Percentiles rank a stretch among this genome's conserved stretches.
Evolutionary conservation across 75 land plant species (phyloP).

Genomic region (Adiantum capillusveneris): DNA sequence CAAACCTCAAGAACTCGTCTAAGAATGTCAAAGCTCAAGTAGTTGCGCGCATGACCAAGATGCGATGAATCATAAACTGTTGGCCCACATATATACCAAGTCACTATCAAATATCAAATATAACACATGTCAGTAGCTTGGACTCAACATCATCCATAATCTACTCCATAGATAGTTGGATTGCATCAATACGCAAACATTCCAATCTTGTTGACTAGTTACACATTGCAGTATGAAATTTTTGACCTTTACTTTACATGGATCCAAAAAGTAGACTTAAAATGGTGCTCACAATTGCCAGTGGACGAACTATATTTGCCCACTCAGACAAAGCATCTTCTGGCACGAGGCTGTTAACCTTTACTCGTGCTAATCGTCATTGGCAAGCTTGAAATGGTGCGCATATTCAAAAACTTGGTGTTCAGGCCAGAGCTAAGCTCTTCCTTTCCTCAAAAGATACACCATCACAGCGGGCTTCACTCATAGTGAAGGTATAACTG

Average conservation of each 20-base stretch:
- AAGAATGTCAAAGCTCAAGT: slow-evolving; percentile 41
- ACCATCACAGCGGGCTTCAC: not conserved
- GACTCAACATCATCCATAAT: no score
- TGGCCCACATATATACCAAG: slow-evolving; percentile 49
- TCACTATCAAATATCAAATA: slow-evolving; percentile 31
- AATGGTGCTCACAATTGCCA: no score
- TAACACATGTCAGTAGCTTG: no score
- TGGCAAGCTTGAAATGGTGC: not conserved
- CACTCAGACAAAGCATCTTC: no score
- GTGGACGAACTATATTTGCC: no score
- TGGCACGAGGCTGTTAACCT: no score
- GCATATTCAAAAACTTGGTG: not conserved
- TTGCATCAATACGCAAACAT: no score
- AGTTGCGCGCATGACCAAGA: slow-evolving; percentile 42
- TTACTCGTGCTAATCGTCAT: not conserved
- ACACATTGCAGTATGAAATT: no score
- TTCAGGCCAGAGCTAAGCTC: not conserved
- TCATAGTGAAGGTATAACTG: not conserved
- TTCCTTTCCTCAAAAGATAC: not conserved
- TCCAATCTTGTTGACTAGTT: no score
- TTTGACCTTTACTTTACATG: no score
- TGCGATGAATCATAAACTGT: slow-evolving; percentile 50
- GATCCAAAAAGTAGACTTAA: no score
- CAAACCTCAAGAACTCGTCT: slow-evolving; percentile 40
- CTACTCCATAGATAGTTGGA: no score